phyloP scores from a whole-genome alignment of 2,329 filamentous ascomycete species.

The Cercospora brassicicola region DNA sequence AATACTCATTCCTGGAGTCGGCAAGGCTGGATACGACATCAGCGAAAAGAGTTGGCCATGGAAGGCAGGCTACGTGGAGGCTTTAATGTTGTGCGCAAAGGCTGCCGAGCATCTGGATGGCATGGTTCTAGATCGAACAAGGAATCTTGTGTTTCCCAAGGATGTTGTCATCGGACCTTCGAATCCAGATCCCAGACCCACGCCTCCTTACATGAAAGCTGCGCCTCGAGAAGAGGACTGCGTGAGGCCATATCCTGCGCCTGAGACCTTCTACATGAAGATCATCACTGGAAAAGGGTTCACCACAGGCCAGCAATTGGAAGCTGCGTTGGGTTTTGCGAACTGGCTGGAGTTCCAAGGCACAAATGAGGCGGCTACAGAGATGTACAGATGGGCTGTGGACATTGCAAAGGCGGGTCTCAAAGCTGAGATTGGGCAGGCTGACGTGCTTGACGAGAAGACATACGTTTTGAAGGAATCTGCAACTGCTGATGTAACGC shows the following conservation, averaged over 20 bases:
- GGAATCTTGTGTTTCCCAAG: constrained; percentile 66
- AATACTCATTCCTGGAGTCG: constrained; percentile 52
- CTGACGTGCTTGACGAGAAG: constrained; percentile 58
- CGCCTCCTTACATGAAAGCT: constrained; percentile 62
- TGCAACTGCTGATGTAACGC: constrained; percentile 53
- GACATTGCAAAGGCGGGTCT: constrained; percentile 67
- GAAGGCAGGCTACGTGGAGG: constrained; percentile 81
- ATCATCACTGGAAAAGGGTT: constrained; percentile 80
- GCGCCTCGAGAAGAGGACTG: constrained; percentile 76
- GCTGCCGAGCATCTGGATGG: constrained; percentile 80
- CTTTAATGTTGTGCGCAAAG: constrained; percentile 73
- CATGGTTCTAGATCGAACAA: constrained; percentile 69
- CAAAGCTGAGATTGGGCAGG: constrained; percentile 29
- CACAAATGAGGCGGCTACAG: constrained; percentile 62
- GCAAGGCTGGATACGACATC: constrained; percentile 65
- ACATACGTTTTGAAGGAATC: constrained; percentile 56
- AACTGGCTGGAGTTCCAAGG: constrained; percentile 81
- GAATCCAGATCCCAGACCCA: constrained; percentile 75
- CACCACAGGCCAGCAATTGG: constrained; percentile 72
- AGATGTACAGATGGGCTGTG: constrained; percentile 74
- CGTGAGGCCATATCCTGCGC: constrained; percentile 64
- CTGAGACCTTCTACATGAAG: constrained; percentile 77
- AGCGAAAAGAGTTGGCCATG: constrained; percentile 76
- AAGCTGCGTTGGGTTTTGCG: constrained; percentile 79
- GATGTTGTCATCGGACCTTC: constrained; percentile 77